Conservation (phyloP, 495 filamentous ascomycete genomes). For the Jackrogersella multiformis region DNA sequence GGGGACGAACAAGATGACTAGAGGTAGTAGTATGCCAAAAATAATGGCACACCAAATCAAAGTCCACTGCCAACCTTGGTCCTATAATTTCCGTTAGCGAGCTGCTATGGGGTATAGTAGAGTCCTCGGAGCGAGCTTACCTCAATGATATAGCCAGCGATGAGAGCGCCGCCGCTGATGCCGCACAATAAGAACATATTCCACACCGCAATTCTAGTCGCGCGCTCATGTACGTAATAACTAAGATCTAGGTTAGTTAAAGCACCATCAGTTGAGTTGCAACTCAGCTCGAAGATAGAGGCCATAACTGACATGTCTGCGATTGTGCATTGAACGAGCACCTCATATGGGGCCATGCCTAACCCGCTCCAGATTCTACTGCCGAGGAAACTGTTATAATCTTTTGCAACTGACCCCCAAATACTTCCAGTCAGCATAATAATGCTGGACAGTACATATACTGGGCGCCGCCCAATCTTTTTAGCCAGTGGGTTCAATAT, state of each 20-base stretch:
- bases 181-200: conserved; percentile 68
- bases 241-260: no score
- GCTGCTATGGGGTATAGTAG: conserved; percentile 7
- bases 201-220: conserved; percentile 70
- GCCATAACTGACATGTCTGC: no score
- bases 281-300: no score
- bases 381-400: conserved; percentile 66
- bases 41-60: conserved; percentile 64
- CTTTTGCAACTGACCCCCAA: conserved; percentile 67
- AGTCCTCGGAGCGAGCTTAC: conserved; percentile 24
- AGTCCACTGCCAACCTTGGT: conserved; percentile 64
- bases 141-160: conserved; percentile 63
- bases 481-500: conserved; percentile 71
- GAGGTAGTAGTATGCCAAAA: conserved; percentile 58
- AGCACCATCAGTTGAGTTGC: no score
- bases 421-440: conserved; percentile 67
- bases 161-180: conserved; percentile 60
- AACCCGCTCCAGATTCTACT: conserved; percentile 59
- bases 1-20: conserved; percentile 60
- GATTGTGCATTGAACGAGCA: conserved; percentile 64
- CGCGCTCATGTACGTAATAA: conserved; percentile 73
- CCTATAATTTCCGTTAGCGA: conserved; percentile 39
- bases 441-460: conserved; percentile 66
- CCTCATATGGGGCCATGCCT: conserved; percentile 67
- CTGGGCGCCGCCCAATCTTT: conserved; percentile 69